A percentile compares a stretch with the other conserved stretches of the same genome.
These are phyloP conservation scores for Phytopythium mirpurense DNA, from an alignment of 352 stramenopile genomes.

Conservation along the genomic window DNA sequence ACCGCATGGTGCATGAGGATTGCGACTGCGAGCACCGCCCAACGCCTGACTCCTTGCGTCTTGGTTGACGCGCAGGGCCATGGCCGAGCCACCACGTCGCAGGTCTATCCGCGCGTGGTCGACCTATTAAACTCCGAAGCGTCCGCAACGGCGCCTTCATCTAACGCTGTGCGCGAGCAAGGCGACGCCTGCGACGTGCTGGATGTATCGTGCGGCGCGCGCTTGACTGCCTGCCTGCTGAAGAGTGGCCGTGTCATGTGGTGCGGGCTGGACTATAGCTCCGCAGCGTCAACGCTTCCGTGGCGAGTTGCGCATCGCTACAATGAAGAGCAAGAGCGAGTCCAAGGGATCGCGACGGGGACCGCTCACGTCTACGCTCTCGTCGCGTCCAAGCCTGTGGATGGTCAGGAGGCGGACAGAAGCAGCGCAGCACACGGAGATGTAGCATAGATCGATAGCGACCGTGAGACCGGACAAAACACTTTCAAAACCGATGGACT, in stretches of 20 bases:
- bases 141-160: slow-evolving; percentile 5
- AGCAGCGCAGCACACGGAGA: not conserved
- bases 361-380: not conserved
- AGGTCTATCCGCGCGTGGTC: slow-evolving; percentile 48
- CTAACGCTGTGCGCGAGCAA: slow-evolving; percentile 1
- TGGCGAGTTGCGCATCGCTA: not conserved
- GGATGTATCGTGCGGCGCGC: slow-evolving; percentile 39
- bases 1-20: slow-evolving; percentile 7
- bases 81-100: slow-evolving; percentile 5
- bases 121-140: slow-evolving; percentile 13
- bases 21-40: too few relatives aligned
- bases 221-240: slow-evolving; percentile 45
- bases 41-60: slow-evolving; percentile 1
- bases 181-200: slow-evolving; percentile 21
- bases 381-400: not conserved
- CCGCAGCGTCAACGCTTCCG: too few relatives aligned
- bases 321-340: not conserved
- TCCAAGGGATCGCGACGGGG: not conserved
- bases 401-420: not conserved
- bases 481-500: slow-evolving; percentile 3
- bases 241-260: slow-evolving; percentile 37
- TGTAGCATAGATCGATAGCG: not conserved
- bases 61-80: not conserved
- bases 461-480: not conserved
- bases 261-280: slow-evolving; percentile 26